A percentile compares a stretch with the other conserved stretches of the same genome.
These are phyloP conservation scores for Suhomyces kilbournensis DNA, from an alignment of 805 yeast genomes.

Conservation along the genomic window DNA sequence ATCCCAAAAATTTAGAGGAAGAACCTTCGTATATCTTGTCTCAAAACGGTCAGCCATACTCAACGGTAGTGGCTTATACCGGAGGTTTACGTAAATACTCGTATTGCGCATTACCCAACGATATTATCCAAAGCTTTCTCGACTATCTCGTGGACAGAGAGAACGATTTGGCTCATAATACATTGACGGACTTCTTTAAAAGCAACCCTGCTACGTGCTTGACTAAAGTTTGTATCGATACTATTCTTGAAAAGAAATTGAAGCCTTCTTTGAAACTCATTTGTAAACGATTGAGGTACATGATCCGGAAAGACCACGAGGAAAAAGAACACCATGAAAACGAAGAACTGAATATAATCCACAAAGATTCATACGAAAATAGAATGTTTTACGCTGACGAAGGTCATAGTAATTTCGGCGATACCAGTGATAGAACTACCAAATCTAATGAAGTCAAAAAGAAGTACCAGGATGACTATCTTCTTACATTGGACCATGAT, in stretches of 20 bases:
- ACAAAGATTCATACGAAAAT: conserved; percentile 6
- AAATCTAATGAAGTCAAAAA: conserved; percentile 12
- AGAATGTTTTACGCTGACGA: conserved; percentile 8
- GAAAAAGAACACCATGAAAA: conserved; percentile 4
- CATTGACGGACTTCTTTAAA: conserved; percentile 18
- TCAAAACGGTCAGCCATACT: conserved; percentile 21
- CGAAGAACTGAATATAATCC: not conserved
- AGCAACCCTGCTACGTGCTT: conserved; percentile 10
- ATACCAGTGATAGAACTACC: not conserved
- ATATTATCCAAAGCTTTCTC: conserved; percentile 20
- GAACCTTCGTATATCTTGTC: conserved; percentile 33
- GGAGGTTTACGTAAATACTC: conserved; percentile 42
- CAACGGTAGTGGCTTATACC: conserved; percentile 33
- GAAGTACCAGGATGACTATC: conserved; percentile 30
- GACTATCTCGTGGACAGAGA: conserved; percentile 18
- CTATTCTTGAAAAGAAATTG: conserved; percentile 23
- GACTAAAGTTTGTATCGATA: conserved; percentile 30
- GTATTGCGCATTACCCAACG: conserved; percentile 38
- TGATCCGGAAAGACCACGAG: conserved; percentile 23
- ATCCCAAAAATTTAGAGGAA: conserved; percentile 9
- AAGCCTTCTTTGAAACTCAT: conserved; percentile 29
- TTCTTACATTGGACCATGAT: conserved; percentile 31
- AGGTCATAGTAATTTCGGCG: not conserved
- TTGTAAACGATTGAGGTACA: conserved; percentile 28
- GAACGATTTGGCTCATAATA: not conserved